Evolutionary conservation across 1,284 basidiomycete genomes (phyloP), one percentile per base, ranked within the genome.

Genomic region (Pascua guehoae): DNA sequence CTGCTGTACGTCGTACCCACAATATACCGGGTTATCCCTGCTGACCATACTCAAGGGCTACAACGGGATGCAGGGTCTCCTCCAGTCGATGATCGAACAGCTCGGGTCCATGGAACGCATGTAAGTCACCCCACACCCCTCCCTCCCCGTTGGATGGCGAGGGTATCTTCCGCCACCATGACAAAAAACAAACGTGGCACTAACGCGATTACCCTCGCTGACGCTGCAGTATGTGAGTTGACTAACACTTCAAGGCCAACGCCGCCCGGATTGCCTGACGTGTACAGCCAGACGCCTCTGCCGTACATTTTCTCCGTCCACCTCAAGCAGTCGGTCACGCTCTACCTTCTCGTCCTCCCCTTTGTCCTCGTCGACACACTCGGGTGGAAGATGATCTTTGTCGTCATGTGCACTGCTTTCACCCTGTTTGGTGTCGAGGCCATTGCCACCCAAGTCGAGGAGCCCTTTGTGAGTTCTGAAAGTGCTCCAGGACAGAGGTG

Each of bases 401-500:
- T 93, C 37, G 85, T 89, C 11, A 88, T 88, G 18, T 84, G 60
- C 53, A 86, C 91, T 38, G 86, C 88, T 12, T 90, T 94, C 77
- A 92, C 88, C 5, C 83, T 94, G 61, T 49, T 47, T 40, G 63
- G 63, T 8, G 60, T 95, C 53, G 92, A 95, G 77, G 91, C 91
- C 11, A 93, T 95, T 61, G 91, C 91, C 0, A 87, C 91, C 61
- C 86, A 92, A 76, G 89, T 93, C 62, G 91, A 94, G 73, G 88
- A 89, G 86, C 91, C 91, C 1, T 80, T 79, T 58, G 56, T 50
- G 24, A 50, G 49, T 50, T 5, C 16, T 32, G n/a, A 12, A 18
- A 16, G 12, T 12, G 43, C 43, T 44, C 10, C 43, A 44, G 43
- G 43, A n/a, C 16, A 12, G 43, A 45, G n/a, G 12, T 5, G 43